Percentiles rank a stretch among this genome's conserved stretches.
Conservation (phyloP, 331 rosid genomes). For the Erythrophleum ivorense region DNA sequence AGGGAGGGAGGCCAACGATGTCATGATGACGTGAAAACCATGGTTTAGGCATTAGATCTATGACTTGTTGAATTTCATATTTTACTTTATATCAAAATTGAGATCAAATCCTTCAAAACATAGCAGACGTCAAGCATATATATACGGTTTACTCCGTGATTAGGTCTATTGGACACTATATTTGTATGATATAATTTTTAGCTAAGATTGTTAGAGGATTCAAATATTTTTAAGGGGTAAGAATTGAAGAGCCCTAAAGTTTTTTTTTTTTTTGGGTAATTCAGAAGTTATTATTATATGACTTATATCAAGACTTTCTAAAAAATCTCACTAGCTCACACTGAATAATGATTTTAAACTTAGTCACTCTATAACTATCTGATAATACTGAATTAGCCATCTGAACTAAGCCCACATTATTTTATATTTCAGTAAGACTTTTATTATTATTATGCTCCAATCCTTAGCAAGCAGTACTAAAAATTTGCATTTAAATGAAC, state of each 20-base stretch:
- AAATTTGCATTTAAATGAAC: background rate
- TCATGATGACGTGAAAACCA: background rate
- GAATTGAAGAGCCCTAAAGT: background rate
- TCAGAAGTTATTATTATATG: background rate
- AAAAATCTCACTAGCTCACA: background rate
- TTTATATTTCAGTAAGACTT: background rate
- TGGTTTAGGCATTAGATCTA: background rate
- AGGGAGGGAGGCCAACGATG: background rate
- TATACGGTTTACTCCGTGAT: no score
- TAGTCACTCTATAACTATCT: background rate
- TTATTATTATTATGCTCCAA: background rate
- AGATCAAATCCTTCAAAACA: background rate
- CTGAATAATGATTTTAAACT: background rate
- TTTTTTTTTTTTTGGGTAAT: background rate
- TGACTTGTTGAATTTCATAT: background rate
- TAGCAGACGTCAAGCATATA: no score
- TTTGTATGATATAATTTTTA: no score
- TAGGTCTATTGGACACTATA: no score
- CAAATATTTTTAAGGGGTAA: no score
- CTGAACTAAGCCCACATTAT: background rate
- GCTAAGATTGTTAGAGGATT: background rate
- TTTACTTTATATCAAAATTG: background rate
- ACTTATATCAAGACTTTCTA: background rate
- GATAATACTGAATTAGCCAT: background rate
- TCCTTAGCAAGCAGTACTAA: no score